Evolutionary conservation across 2,329 filamentous ascomycete genomes (phyloP).

Genomic region (Stenocarpella maydis): DNA sequence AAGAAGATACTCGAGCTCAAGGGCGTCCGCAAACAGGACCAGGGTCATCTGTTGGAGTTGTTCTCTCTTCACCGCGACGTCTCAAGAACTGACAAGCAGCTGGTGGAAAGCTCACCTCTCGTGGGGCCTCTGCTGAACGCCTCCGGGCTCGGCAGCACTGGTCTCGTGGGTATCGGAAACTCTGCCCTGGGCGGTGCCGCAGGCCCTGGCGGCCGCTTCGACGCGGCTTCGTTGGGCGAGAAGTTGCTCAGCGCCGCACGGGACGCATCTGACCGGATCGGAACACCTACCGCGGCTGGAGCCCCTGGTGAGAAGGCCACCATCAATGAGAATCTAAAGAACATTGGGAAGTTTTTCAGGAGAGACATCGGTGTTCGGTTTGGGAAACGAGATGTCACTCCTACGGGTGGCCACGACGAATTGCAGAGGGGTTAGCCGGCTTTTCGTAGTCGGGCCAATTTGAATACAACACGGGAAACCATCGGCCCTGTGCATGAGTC

Average conservation of each 20-base stretch:
- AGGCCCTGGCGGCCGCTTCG: constrained; percentile 65
- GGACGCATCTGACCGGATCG: constrained; percentile 82
- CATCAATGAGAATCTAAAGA: constrained; percentile 93
- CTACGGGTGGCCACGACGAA: constrained; percentile 41
- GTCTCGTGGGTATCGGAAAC: constrained; percentile 47
- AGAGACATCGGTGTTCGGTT: constrained; percentile 83
- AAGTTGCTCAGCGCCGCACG: constrained; percentile 88
- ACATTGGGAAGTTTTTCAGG: constrained; percentile 95
- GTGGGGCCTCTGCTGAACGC: constrained; percentile 70
- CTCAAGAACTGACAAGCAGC: constrained; percentile 70
- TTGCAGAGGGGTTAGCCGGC: constrained; percentile 28
- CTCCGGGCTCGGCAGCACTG: constrained; percentile 47
- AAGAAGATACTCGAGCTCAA: constrained; percentile 95
- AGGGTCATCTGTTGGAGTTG: constrained; percentile 83
- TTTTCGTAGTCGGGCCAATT: not conserved
- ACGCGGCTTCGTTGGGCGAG: constrained; percentile 83
- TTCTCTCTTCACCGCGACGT: constrained; percentile 84
- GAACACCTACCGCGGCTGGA: constrained; percentile 58
- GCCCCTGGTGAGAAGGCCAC: constrained; percentile 66
- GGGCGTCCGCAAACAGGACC: constrained; percentile 85
- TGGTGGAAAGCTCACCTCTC: constrained; percentile 75
- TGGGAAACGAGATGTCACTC: constrained; percentile 64
- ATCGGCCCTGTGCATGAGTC: not conserved
- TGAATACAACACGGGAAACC: not conserved
- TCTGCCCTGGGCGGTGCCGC: constrained; percentile 49